These are phyloP conservation scores for Auricularia cornea DNA, from an alignment of 768 basidiomycete genomes.

Conservation along the genomic window DNA sequence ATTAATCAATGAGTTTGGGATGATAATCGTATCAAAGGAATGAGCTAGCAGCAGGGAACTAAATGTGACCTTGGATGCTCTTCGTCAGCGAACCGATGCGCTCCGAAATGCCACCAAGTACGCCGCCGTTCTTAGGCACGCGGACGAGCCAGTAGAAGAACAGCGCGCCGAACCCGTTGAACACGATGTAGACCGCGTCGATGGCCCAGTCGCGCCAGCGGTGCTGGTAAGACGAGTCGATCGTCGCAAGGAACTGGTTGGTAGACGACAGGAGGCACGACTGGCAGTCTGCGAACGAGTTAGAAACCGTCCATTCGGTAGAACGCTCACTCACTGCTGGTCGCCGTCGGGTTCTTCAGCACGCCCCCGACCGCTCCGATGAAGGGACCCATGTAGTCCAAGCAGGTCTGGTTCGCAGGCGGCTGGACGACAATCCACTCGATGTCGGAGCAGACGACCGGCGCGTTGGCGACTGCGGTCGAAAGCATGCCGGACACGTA, in stretches of 20 bases:
- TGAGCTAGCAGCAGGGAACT: too few relatives aligned
- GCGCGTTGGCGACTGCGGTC: slow-evolving; percentile 19
- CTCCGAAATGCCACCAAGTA: too few relatives aligned
- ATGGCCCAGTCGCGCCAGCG: background rate
- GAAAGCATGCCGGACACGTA: background rate
- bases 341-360: slow-evolving; percentile 44
- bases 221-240: background rate
- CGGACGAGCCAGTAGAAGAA: slow-evolving; percentile 15
- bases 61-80: too few relatives aligned
- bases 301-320: too few relatives aligned
- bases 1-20: too few relatives aligned
- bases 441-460: slow-evolving; percentile 39
- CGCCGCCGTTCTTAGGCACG: slow-evolving; percentile 19
- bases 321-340: slow-evolving; percentile 9
- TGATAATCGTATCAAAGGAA: too few relatives aligned
- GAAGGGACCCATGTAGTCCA: slow-evolving; percentile 41
- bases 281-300: slow-evolving; percentile 32
- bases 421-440: slow-evolving; percentile 58
- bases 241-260: slow-evolving; percentile 43
- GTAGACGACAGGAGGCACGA: slow-evolving; percentile 52
- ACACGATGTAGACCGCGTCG: slow-evolving; percentile 10
- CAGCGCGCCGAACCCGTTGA: slow-evolving; percentile 10
- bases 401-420: slow-evolving; percentile 45
- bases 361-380: slow-evolving; percentile 46
- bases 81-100: too few relatives aligned